Evolutionary conservation across 2,329 filamentous ascomycete species (phyloP), one percentile per base, ranked within the genome.

Genomic region (Meredithiella fracta): DNA sequence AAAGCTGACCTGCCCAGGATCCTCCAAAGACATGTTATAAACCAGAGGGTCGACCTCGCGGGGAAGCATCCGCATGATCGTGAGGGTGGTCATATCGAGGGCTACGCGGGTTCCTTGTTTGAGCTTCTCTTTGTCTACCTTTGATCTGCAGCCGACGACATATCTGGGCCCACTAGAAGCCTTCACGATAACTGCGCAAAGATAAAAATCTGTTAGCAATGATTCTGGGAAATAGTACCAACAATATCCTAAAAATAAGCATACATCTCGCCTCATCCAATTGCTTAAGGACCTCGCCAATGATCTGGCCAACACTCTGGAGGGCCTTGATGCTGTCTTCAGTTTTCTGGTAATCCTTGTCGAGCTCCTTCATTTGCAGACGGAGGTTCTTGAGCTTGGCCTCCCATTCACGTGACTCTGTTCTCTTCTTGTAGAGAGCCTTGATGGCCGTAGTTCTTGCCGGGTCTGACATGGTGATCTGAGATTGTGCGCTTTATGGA

Each of bases 241-340:
- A 29, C 23, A 42, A 26, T 50, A 2, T 11, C 25, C 54, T 31
- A 34, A 34, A 34, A n/a, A 8, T 23, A 22, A 20, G 44, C 86
- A 69, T 75, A 96, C 91, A 98, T 83, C 92, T 78, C 76, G 98
- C 94, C 65, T 98, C 92, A 67, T 98, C 92, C 61, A 98, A 78
- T 75, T 98, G 94, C 76, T 98, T 98, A 66, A 98, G 74, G 60
- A 98, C 94, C 72, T 98, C 92, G 64, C 92, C 92, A 69, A 98
- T 97, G 70, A 98, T 98, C 74, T 98, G 92, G 53, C 92, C 92
- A 56, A 98, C 92, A 69, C 92, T 97, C 75, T 98, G 92, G 66
- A 98, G 75, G 62, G 92, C 92, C 76, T 98, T 98, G 77, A 98
- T 97, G 73, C 97, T 97, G 62, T 98, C 94, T 69, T 98, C 92